These are phyloP conservation scores for Boletus bicolor DNA, from an alignment of 768 basidiomycete species.

Conservation along the genomic window DNA sequence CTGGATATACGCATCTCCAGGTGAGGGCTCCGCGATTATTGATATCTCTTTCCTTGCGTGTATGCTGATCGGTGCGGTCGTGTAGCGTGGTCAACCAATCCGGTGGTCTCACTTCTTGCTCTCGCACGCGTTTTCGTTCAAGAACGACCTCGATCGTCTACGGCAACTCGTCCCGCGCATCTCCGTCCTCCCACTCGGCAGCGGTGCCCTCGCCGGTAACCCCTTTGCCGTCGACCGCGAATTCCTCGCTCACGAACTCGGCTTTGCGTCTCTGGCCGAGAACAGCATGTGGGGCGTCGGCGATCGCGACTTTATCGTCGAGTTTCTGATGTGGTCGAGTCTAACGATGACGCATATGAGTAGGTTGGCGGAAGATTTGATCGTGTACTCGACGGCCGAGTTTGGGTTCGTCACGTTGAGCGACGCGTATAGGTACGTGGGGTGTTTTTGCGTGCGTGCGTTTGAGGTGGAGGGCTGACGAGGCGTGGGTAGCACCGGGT, in stretches of 20 bases:
- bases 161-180: slow-evolving; percentile 83
- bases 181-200: slow-evolving; percentile 90
- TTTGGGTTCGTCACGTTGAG: slow-evolving; percentile 96
- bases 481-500: slow-evolving; percentile 73
- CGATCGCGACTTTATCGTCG: slow-evolving; percentile 95
- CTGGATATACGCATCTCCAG: slow-evolving; percentile 98
- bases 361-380: slow-evolving; percentile 92
- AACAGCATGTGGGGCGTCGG: slow-evolving; percentile 97
- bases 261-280: slow-evolving; percentile 84
- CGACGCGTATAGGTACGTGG: slow-evolving; percentile 88
- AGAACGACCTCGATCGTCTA: slow-evolving; percentile 83
- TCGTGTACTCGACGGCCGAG: slow-evolving; percentile 95
- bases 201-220: slow-evolving; percentile 94
- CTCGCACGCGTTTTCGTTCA: slow-evolving; percentile 92
- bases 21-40: slow-evolving; percentile 37
- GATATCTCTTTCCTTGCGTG: too few relatives aligned
- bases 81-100: slow-evolving; percentile 93
- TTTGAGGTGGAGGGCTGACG: neutral
- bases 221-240: slow-evolving; percentile 93
- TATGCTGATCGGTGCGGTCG: neutral
- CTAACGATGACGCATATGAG: slow-evolving; percentile 92
- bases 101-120: slow-evolving; percentile 97
- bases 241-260: slow-evolving; percentile 86
- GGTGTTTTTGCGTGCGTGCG: neutral
- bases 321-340: slow-evolving; percentile 96